These are phyloP conservation scores for Calamus simplicifolius DNA, from an alignment of 176 grass and related monocot genomes.

Conservation along the genomic window DNA sequence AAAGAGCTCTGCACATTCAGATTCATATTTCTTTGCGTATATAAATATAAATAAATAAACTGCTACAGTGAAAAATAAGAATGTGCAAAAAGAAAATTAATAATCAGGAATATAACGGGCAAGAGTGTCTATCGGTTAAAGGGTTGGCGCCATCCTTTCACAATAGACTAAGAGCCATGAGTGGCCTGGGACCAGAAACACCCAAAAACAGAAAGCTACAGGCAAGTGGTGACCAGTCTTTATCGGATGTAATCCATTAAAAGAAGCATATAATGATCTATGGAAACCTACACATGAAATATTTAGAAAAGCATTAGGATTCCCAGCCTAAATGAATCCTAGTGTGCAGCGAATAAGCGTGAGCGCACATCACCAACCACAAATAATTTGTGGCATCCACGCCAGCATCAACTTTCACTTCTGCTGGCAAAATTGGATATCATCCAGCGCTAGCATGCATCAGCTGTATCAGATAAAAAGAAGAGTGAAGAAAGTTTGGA, in stretches of 20 bases:
- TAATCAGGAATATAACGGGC: too few species aligned
- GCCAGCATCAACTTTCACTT: slow-evolving; percentile 1
- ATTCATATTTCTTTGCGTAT: neutral
- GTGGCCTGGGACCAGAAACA: too few species aligned
- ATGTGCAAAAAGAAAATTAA: too few species aligned
- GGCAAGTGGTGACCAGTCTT: too few species aligned
- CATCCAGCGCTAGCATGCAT: neutral
- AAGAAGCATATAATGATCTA: neutral
- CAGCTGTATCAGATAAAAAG: too few species aligned
- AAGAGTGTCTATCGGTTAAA: too few species aligned
- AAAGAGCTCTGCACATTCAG: neutral
- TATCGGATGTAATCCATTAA: neutral
- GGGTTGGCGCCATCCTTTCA: too few species aligned
- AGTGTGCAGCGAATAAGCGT: neutral
- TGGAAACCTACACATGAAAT: neutral
- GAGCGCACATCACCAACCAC: neutral
- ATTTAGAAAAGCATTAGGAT: slow-evolving; percentile 3
- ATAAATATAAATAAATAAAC: too few species aligned
- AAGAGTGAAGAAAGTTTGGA: too few species aligned
- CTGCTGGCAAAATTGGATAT: neutral
- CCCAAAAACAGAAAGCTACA: too few species aligned
- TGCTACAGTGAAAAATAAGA: too few species aligned
- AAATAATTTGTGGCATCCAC: neutral
- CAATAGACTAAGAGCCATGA: too few species aligned
- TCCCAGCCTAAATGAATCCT: neutral